These are phyloP conservation scores for Calocera cornea DNA, from an alignment of 768 basidiomycete species.

Conservation along the genomic window DNA sequence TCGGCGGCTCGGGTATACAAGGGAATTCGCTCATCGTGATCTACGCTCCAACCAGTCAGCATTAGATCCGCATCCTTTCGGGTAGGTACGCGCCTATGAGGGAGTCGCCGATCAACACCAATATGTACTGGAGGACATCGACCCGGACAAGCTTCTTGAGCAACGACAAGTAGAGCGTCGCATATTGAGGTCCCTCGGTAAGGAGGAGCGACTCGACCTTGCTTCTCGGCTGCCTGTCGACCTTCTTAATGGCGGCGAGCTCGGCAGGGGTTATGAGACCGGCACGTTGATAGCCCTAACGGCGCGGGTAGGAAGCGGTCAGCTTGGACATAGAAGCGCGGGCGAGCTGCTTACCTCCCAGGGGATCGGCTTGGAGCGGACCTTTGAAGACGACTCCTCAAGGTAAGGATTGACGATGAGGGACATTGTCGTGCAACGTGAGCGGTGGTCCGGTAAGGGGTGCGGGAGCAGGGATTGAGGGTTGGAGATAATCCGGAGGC, in stretches of 20 bases:
- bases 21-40: conserved; percentile 75
- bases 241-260: conserved; percentile 73
- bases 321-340: background rate
- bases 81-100: conserved; percentile 47
- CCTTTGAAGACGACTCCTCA: conserved; percentile 77
- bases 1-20: conserved; percentile 52
- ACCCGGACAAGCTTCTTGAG: conserved; percentile 74
- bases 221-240: conserved; percentile 64
- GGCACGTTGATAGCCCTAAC: conserved; percentile 87
- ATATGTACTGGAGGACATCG: conserved; percentile 77
- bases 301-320: background rate
- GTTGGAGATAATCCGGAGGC: too few species aligned
- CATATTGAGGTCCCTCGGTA: conserved; percentile 72
- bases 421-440: conserved; percentile 35
- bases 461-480: too few species aligned
- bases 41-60: conserved; percentile 26
- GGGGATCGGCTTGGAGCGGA: conserved; percentile 78
- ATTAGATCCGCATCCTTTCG: background rate
- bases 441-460: too few species aligned
- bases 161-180: conserved; percentile 75
- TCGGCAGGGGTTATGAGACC: conserved; percentile 81
- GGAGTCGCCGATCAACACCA: conserved; percentile 81
- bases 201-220: conserved; percentile 65
- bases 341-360: conserved; percentile 63
- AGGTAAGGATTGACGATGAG: conserved; percentile 71